phyloP scores from a whole-genome alignment of 164 flowering plant genomes.

The Piper betle region DNA sequence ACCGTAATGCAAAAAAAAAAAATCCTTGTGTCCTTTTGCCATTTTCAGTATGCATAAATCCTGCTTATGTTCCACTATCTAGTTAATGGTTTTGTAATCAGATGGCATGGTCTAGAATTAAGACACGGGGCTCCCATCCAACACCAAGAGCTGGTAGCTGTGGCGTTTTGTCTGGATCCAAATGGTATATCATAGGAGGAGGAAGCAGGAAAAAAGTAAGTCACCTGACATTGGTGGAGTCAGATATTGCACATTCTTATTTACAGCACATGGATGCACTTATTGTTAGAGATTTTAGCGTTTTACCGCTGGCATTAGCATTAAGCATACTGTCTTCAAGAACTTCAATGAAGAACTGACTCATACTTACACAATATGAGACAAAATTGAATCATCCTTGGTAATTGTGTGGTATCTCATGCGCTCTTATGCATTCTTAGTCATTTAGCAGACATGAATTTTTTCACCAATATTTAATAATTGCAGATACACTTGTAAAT shows the following conservation, averaged over 20 bases:
- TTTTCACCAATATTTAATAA: too few relatives aligned
- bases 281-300: too few relatives aligned
- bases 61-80: not conserved
- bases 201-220: slow-evolving; percentile 88
- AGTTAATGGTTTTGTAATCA: slow-evolving; percentile 14
- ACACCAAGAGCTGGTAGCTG: slow-evolving; percentile 92
- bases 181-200: slow-evolving; percentile 98
- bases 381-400: too few relatives aligned
- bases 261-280: too few relatives aligned
- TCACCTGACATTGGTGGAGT: not conserved
- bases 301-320: too few relatives aligned
- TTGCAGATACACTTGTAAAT: too few relatives aligned
- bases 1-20: slow-evolving; percentile 35
- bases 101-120: slow-evolving; percentile 96
- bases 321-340: too few relatives aligned
- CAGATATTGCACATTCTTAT: not conserved
- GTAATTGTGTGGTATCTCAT: too few relatives aligned
- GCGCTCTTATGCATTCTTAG: too few relatives aligned
- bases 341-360: too few relatives aligned
- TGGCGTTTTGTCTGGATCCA: slow-evolving; percentile 80
- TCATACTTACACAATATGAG: too few relatives aligned
- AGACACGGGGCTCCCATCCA: slow-evolving; percentile 75
- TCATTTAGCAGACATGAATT: too few relatives aligned
- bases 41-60: not conserved
- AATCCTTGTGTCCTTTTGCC: not conserved